Evolutionary conservation across 495 filamentous ascomycete genomes (phyloP), one percentile per base, ranked within the genome.

Genomic region (Durotheca rogersii): DNA sequence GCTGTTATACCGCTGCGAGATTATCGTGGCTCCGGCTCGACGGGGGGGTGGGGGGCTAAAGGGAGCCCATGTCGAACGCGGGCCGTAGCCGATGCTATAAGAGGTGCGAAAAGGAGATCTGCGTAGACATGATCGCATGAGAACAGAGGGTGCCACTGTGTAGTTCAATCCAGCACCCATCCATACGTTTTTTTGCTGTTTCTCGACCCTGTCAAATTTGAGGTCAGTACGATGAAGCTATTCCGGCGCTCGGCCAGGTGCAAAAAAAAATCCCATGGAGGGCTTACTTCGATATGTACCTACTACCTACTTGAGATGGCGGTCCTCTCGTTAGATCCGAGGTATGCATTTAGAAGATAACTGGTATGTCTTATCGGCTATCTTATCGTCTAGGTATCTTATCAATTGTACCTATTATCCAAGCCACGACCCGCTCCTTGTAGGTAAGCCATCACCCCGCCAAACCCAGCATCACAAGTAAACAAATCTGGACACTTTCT

Each of bases 41-140:
- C 36, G 19, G 41, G 1, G 12, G 2, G 18, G 39, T 25, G 10
- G 47, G 2, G 12, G 5, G 4, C 31, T 3, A 2, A 33, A 37
- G 29, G 25, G 39, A 30, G 41, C 31, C 47, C 54, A 58, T 58
- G 16, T n/a, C 11, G 44, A 15, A 41, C 19, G 21, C 20, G 14
- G 18, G 7, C 49, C 40, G 27, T 55, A 66, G 57, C 69, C 47
- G 43, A 56, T 63, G 62, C 64, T 72, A 53, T 69, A 64, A 47
- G 66, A 63, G 45, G 68, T 65, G 65, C 58, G 65, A 43, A 58
- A 65, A 44, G 65, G 64, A 51, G 66, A 66, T 67, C 71, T 40
- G 34, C 53, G 49, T 31, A 60, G 41, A 54, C 67, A 69, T 72
- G 52, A 51, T 69, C 60, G 67, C 66, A 69, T 66, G 44, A 60